phyloP scores from a whole-genome alignment of 768 basidiomycete genomes.

The Rhizopogon vulgaris region DNA sequence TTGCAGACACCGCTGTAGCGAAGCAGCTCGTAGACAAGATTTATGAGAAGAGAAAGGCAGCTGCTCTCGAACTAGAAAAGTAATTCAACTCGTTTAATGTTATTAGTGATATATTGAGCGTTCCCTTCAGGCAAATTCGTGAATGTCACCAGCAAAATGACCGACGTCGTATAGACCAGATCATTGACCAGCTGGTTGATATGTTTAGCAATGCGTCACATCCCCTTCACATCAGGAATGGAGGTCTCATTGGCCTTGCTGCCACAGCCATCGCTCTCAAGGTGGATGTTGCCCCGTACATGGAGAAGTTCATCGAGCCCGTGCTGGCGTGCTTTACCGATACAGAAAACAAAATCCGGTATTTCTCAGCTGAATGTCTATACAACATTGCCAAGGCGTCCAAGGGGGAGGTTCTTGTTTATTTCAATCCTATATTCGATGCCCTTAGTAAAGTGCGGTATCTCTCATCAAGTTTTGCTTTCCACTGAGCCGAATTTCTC shows the following conservation, averaged over 20 bases:
- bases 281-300: constrained; percentile 88
- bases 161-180: constrained; percentile 71
- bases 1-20: constrained; percentile 62
- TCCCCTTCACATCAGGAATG: constrained; percentile 85
- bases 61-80: constrained; percentile 96
- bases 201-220: constrained; percentile 85
- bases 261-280: constrained; percentile 96
- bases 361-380: constrained; percentile 96
- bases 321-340: constrained; percentile 91
- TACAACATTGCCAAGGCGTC: constrained; percentile 99
- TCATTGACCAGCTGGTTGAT: constrained; percentile 91
- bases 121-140: constrained; percentile 60
- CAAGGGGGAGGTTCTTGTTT: constrained; percentile 92
- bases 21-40: constrained; percentile 88
- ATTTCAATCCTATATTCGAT: constrained; percentile 98
- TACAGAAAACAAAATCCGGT: constrained; percentile 89
- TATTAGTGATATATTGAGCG: not conserved
- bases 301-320: constrained; percentile 88
- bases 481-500: constrained; percentile 7
- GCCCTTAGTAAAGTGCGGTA: constrained; percentile 82
- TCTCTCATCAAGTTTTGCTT: constrained; percentile 3
- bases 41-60: constrained; percentile 94
- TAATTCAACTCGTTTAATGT: constrained; percentile 23
- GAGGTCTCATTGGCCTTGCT: constrained; percentile 92
- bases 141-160: constrained; percentile 83